A percentile compares a stretch with the other conserved stretches of the same genome.
phyloP scores from a whole-genome alignment of 2,329 filamentous ascomycete genomes.

The Aspergillus fumigatus region DNA sequence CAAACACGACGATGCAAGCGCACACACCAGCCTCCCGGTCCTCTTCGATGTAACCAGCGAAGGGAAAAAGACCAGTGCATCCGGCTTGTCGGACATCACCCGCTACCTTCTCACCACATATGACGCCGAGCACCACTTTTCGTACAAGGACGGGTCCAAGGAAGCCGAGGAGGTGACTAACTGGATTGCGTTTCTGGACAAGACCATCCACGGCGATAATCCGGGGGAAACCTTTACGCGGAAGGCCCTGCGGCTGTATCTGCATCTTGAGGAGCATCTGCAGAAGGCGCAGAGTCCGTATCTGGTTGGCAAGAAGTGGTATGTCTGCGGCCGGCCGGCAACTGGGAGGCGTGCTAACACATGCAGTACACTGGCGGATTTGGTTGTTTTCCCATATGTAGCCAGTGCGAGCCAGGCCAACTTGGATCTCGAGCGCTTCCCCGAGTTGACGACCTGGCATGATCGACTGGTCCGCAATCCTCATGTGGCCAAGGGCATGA shows the following conservation, averaged over 20 bases:
- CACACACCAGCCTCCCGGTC: background rate
- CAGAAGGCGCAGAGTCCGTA: conserved; percentile 2
- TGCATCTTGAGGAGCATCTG: conserved; percentile 8
- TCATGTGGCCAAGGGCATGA: conserved; percentile 5
- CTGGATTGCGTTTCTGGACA: background rate
- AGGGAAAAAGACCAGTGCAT: background rate
- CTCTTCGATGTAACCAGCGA: conserved; percentile 2
- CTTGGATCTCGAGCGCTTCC: conserved; percentile 10
- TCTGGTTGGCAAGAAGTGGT: conserved; percentile 12
- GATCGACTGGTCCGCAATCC: conserved; percentile 2
- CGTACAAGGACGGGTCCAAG: conserved; percentile 2
- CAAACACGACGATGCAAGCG: background rate
- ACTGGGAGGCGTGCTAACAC: background rate
- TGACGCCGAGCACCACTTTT: background rate
- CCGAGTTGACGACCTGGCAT: conserved; percentile 12
- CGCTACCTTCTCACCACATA: conserved; percentile 5
- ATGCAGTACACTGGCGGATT: conserved; percentile 10
- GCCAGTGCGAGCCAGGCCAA: conserved; percentile 2
- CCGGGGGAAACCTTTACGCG: background rate
- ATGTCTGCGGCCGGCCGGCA: background rate
- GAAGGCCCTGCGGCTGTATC: conserved; percentile 7
- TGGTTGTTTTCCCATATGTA: conserved; percentile 7
- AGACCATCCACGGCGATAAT: background rate
- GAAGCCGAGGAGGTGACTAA: background rate
- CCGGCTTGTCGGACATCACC: background rate